Evolutionary conservation across 2,329 filamentous ascomycete species (phyloP).

Genomic region (Alternaria sp.): DNA sequence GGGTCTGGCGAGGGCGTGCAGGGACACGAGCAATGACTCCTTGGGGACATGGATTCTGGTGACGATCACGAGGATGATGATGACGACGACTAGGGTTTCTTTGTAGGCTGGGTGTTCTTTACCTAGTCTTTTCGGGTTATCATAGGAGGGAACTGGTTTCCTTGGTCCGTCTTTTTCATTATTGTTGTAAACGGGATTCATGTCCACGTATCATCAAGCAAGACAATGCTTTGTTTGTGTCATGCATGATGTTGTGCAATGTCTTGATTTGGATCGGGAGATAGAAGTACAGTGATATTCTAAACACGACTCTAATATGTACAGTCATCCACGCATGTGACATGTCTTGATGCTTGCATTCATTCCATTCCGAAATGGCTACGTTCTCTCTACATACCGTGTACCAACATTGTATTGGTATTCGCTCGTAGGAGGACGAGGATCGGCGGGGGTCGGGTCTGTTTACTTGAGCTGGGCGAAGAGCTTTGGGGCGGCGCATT

Average conservation of each 20-base stretch:
- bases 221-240: not conserved
- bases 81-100: not conserved
- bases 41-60: constrained; percentile 23
- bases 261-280: constrained; percentile 8
- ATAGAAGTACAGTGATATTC: constrained; percentile 45
- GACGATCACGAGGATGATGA: constrained; percentile 1
- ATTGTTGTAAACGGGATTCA: not conserved
- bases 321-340: constrained; percentile 36
- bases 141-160: not conserved
- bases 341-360: constrained; percentile 31
- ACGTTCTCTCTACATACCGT: constrained; percentile 21
- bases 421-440: constrained; percentile 17
- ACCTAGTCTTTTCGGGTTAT: not conserved
- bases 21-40: constrained; percentile 26
- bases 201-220: not conserved
- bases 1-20: constrained; percentile 10
- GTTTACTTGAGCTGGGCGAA: constrained; percentile 89
- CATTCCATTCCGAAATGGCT: constrained; percentile 27
- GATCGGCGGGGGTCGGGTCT: constrained; percentile 6
- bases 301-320: constrained; percentile 47
- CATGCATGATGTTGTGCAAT: not conserved
- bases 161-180: not conserved
- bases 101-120: not conserved
- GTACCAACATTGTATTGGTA: constrained; percentile 8
- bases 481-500: constrained; percentile 95